Conservation (phyloP, 164 flowering plant genomes). For the Cinnamomum micranthum region DNA sequence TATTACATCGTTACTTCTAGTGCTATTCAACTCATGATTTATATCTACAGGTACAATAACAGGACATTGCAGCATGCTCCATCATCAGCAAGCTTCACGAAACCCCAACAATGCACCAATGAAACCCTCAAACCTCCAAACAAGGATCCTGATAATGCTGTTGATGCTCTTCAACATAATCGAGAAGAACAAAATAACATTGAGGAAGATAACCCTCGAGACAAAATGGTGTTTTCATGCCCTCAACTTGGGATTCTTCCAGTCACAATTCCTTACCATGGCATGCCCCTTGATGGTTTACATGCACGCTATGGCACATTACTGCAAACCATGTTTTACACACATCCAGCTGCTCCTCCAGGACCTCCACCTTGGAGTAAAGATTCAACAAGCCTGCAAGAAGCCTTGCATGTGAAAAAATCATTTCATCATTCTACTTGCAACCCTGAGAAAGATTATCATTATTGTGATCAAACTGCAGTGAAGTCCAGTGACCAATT, state of each 20-base stretch:
- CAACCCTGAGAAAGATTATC: constrained; percentile 16
- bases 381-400: constrained; percentile 28
- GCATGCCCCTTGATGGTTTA: constrained; percentile 32
- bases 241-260: constrained; percentile 36
- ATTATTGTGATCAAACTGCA: constrained; percentile 22
- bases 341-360: constrained; percentile 23
- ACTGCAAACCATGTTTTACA: constrained; percentile 33
- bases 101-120: constrained; percentile 24
- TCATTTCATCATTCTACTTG: constrained; percentile 25
- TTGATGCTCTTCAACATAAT: constrained; percentile 12
- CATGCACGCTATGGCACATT: constrained; percentile 36
- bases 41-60: constrained; percentile 57
- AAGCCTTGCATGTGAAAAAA: constrained; percentile 22
- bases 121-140: constrained; percentile 24
- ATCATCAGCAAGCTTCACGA: constrained; percentile 21
- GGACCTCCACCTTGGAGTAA: constrained; percentile 37
- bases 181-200: constrained; percentile 13
- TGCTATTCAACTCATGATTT: not conserved
- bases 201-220: constrained; percentile 24
- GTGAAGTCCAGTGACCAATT: constrained; percentile 20
- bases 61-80: constrained; percentile 27
- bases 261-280: constrained; percentile 36
- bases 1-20: no score
- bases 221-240: constrained; percentile 11
- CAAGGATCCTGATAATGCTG: constrained; percentile 15